Base-by-base conservation (phyloP, 2,329 filamentous ascomycete genomes). In the Emericellopsis atlantica region DNA sequence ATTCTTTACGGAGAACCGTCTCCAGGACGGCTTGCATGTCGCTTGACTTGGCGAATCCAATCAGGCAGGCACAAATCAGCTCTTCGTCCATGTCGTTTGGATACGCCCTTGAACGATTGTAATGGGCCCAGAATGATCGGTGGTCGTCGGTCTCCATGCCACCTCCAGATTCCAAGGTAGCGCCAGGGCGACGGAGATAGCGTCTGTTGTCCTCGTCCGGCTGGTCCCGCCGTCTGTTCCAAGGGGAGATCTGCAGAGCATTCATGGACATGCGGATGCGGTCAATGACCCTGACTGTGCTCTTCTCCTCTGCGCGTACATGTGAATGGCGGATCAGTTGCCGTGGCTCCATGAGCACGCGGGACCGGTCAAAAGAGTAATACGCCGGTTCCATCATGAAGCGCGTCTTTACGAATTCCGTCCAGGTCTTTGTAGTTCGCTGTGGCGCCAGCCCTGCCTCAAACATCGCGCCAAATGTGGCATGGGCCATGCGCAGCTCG, bases 331-430 rank as follows among this genome's bases (percentile, higher is more conserved):
- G 15, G 15, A 45, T 33, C 6, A 40, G 44, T 38, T 67, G 55
- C 21, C 67, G 60, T 3, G 67, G 58, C 3, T 52, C 52, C 31
- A 67, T 49, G 16, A 62, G 59, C 22, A 67, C 55, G 3, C 60
- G 54, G 1, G 54, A 45, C 37, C 64, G 60, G 43, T 72, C 63
- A 32, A 64, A 64, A 38, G 70, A 64, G 24, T 64, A 61, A 50
- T 72, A 74, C 0, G 65, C 40, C 1, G 64, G 58, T 16, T 70
- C 61, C 0, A 62, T 61, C 37, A 70, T 48, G 48, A 67, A 74
- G 1, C 67, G 62, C 4, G 67, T 62, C 44, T 62, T 64, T 45
- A 71, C 48, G 46, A 65, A 73, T 45, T 74, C 72, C 34, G 50
- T 45, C 53, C 65, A 70, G 3, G 57, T 53, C 16, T 50, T 46